Conservation (phyloP, 140 eudicot species). For the Stevia rebaudiana region DNA sequence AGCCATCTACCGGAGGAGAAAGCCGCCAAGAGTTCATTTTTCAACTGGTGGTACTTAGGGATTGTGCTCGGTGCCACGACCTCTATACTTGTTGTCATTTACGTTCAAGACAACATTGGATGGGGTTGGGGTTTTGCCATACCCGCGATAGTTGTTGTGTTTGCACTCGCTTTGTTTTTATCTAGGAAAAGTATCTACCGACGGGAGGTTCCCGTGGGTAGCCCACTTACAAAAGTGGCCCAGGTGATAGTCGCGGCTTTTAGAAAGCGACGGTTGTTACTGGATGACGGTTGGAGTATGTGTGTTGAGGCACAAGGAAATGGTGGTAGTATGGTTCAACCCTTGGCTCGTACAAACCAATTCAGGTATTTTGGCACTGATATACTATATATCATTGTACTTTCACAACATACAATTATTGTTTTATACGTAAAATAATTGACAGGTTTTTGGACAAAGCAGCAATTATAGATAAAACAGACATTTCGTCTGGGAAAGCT, state of each 20-base stretch:
- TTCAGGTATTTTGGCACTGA: conserved; percentile 35
- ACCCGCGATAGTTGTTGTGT: conserved; percentile 46
- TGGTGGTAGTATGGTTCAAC: not conserved
- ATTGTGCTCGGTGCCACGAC: conserved; percentile 45
- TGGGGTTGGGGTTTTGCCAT: conserved; percentile 57
- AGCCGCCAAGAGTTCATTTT: conserved; percentile 60
- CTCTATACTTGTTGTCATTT: conserved; percentile 35
- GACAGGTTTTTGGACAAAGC: conserved; percentile 77
- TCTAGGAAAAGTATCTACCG: conserved; percentile 41
- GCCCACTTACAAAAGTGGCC: conserved; percentile 61
- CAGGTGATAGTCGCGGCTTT: conserved; percentile 62
- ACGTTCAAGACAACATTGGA: conserved; percentile 52
- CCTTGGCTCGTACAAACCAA: conserved; percentile 44
- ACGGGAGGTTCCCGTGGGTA: conserved; percentile 35
- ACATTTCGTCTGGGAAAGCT: conserved; percentile 25
- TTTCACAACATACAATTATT: not conserved
- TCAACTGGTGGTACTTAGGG: conserved; percentile 87
- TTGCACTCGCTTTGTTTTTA: conserved; percentile 39
- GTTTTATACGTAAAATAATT: not conserved
- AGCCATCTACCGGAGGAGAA: conserved; percentile 43
- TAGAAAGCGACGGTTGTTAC: conserved; percentile 35
- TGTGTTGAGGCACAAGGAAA: conserved; percentile 15
- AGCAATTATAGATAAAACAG: conserved; percentile 43
- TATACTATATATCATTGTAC: too few relatives aligned
- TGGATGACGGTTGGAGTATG: not conserved